phyloP scores from a whole-genome alignment of 371 early-diverging fungal genomes.

The Basidiobolus meristosporus region DNA sequence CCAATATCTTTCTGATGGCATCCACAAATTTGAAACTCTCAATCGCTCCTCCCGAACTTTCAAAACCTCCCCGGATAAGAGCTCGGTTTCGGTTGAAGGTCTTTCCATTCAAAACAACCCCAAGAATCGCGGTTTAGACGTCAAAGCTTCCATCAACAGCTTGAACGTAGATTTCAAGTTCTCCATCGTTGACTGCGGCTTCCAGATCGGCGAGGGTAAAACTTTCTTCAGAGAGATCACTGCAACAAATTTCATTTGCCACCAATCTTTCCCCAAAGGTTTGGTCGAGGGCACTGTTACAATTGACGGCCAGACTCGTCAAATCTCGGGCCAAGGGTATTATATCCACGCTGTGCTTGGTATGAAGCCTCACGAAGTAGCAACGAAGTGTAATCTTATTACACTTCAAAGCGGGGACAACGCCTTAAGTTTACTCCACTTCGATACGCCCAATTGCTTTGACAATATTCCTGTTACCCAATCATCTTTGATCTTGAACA shows the following conservation, averaged over 20 bases:
- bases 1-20: conserved; percentile 2
- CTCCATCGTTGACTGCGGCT: conserved; percentile 40
- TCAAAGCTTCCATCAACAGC: conserved; percentile 27
- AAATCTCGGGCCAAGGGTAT: conserved; percentile 48
- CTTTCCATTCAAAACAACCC: conserved; percentile 37
- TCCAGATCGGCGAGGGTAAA: conserved; percentile 68
- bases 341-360: conserved; percentile 70
- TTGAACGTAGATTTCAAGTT: conserved; percentile 50
- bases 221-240: conserved; percentile 43
- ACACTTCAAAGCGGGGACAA: conserved; percentile 24
- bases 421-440: conserved; percentile 37
- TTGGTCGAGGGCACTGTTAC: conserved; percentile 47
- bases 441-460: conserved; percentile 55
- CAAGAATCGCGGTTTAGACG: conserved; percentile 20
- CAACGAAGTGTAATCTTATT: conserved; percentile 70
- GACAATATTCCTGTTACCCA: conserved; percentile 50
- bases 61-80: conserved; percentile 29
- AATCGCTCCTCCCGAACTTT: conserved; percentile 36
- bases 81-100: conserved; percentile 54
- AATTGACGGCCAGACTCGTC: conserved; percentile 36
- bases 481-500: conserved; percentile 47
- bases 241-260: conserved; percentile 35
- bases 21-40: conserved; percentile 47
- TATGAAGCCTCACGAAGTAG: conserved; percentile 70
- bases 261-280: conserved; percentile 70